Evolutionary conservation across 2,329 filamentous ascomycete genomes (phyloP).

Genomic region (Fusarium papillatum): DNA sequence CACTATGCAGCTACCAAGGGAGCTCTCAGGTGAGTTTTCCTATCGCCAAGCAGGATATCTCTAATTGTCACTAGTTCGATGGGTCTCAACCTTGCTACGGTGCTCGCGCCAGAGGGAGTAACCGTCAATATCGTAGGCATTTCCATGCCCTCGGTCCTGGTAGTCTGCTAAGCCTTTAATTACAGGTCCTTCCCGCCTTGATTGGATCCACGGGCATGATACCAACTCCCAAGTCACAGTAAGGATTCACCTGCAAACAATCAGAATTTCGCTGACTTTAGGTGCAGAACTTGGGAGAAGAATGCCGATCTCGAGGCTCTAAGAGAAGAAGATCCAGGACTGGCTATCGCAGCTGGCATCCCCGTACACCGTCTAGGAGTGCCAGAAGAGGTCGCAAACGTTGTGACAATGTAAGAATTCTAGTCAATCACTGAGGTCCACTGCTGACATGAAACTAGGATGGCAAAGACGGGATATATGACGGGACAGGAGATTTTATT

Average conservation of each 20-base stretch:
- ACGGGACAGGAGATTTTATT: slow-evolving; percentile 30
- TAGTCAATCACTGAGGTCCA: background rate
- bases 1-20: slow-evolving; percentile 53
- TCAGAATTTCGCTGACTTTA: background rate
- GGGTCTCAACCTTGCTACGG: slow-evolving; percentile 50
- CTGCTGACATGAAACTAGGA: slow-evolving; percentile 9
- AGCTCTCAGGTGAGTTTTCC: slow-evolving; percentile 37
- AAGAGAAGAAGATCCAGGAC: slow-evolving; percentile 47
- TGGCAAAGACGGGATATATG: slow-evolving; percentile 33
- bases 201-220: slow-evolving; percentile 54
- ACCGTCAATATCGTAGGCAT: slow-evolving; percentile 51
- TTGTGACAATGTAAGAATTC: slow-evolving; percentile 49
- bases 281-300: slow-evolving; percentile 46
- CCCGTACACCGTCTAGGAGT: slow-evolving; percentile 50
- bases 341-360: slow-evolving; percentile 50
- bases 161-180: background rate
- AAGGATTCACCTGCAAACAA: background rate
- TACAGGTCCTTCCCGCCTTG: slow-evolving; percentile 50
- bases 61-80: slow-evolving; percentile 46
- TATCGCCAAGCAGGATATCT: background rate
- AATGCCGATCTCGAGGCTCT: slow-evolving; percentile 47
- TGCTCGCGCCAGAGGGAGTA: slow-evolving; percentile 48
- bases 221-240: slow-evolving; percentile 47
- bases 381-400: slow-evolving; percentile 51
- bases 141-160: background rate